Conservation (phyloP, 192 early-diverging fungal species). For the Haplosporangium gracile region DNA sequence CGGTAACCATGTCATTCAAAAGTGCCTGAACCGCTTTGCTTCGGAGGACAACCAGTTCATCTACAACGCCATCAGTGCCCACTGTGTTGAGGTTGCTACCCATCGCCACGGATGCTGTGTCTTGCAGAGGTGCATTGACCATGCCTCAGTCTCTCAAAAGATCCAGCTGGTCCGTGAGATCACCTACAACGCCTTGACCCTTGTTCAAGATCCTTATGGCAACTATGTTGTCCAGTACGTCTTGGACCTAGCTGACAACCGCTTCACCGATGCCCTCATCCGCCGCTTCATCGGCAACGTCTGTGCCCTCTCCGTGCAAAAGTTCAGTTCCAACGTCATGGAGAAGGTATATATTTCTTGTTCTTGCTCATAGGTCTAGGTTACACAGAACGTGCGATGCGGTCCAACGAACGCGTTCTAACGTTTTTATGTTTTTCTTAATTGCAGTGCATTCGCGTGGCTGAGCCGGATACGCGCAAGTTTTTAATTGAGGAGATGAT, state of each 20-base stretch:
- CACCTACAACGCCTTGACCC: slow-evolving; percentile 75
- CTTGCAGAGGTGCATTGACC: slow-evolving; percentile 91
- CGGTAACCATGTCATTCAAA: slow-evolving; percentile 95
- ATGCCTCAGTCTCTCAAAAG: slow-evolving; percentile 79
- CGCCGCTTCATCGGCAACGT: slow-evolving; percentile 82
- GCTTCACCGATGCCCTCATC: slow-evolving; percentile 79
- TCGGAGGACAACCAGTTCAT: slow-evolving; percentile 90
- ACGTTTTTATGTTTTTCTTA: neutral
- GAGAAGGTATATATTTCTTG: slow-evolving; percentile 76
- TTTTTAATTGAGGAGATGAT: slow-evolving; percentile 82
- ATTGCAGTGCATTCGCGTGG: slow-evolving; percentile 82
- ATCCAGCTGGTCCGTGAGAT: slow-evolving; percentile 83
- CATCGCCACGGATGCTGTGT: slow-evolving; percentile 95
- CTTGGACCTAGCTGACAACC: slow-evolving; percentile 78
- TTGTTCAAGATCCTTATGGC: slow-evolving; percentile 92
- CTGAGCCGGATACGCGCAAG: slow-evolving; percentile 77
- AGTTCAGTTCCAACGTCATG: slow-evolving; percentile 93
- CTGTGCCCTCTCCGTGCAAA: slow-evolving; percentile 85
- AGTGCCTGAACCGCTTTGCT: slow-evolving; percentile 83
- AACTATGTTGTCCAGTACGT: slow-evolving; percentile 97
- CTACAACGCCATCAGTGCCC: slow-evolving; percentile 81
- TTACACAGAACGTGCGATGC: neutral
- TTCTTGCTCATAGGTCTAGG: neutral
- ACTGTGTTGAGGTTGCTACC: slow-evolving; percentile 89
- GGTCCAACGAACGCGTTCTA: neutral